Base-by-base conservation (phyloP, 805 yeast genomes). In the Diddensiella transvaalensis region DNA sequence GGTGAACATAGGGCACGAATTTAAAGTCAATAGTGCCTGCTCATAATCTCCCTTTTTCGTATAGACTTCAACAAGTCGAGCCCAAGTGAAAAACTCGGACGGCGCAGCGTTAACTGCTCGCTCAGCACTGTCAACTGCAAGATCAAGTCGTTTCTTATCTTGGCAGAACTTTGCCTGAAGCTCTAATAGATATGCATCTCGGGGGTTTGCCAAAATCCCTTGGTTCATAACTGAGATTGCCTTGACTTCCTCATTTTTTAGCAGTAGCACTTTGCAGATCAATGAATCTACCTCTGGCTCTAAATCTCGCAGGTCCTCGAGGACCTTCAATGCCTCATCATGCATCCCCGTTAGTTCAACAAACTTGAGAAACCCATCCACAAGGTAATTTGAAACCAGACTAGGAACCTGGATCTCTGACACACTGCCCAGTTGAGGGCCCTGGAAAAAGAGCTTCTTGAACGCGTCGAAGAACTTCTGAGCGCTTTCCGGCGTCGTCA, bases 71-170 rank as follows among this genome's bases (percentile, higher is more conserved):
- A 85, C 77, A 39, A 87, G 68, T 32, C 71, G 69, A 50, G 76
- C 77, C 96, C 96, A 87, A 23, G 84, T 70, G 44, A 74, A 77
- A 61, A 83, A 87, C 61, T 84, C 91, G 1, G 87, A 72, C 0
- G 96, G 96, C n/a, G 85, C 70, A 2, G 85, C 72, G 44, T 76
- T 71, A 17, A 85, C 80, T 3, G 89, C 78, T 22, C 77, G 71
- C 17, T 73, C 66, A 0, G 95, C 85, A 6, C 83, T 67, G 19
- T 71, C 65, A 15, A 79, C 62, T 0, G 96, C 95, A 38, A 77
- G 61, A 35, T 73, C 76, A 15, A 73, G 69, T n/a, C 78, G 60
- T 22, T 70, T 64, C 60, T 82, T 83, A 4, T 75, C 60, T 3
- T 83, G 65, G 47, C 87, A 69, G 58, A 82, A 85, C 54, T 74